These are phyloP conservation scores for Rhizopogon vesiculosus DNA, from an alignment of 768 basidiomycete genomes.

Conservation along the genomic window DNA sequence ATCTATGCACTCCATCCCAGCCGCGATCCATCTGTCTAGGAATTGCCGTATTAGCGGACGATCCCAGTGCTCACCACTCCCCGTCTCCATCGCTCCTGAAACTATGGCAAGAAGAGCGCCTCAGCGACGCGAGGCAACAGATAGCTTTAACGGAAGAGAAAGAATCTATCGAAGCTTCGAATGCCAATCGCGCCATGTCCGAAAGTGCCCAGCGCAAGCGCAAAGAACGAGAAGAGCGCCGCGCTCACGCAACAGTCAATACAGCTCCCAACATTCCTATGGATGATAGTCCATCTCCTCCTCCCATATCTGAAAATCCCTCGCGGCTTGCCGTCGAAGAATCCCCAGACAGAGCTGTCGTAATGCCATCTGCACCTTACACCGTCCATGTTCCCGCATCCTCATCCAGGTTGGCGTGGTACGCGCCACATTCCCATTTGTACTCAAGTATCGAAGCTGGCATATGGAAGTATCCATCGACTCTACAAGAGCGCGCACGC, in stretches of 20 bases:
- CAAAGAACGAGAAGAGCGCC: conserved; percentile 57
- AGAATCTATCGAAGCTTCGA: conserved; percentile 39
- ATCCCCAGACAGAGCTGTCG: conserved; percentile 1
- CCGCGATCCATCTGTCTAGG: conserved; percentile 37
- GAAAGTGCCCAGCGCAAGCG: conserved; percentile 70
- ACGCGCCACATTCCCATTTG: conserved; percentile 42
- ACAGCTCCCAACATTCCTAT: conserved; percentile 18
- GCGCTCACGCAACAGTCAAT: conserved; percentile 13
- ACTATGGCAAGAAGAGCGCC: conserved; percentile 48
- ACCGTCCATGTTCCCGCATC: conserved; percentile 64
- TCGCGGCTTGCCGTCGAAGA: not conserved
- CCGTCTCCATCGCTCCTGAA: conserved; percentile 45
- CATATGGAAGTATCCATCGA: conserved; percentile 74
- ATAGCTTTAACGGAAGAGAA: conserved; percentile 45
- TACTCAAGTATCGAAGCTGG: conserved; percentile 57
- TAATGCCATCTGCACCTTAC: conserved; percentile 26
- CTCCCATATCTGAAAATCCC: not conserved
- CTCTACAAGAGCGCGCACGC: conserved; percentile 60
- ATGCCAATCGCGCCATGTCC: conserved; percentile 39
- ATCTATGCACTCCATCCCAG: not conserved
- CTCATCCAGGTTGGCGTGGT: conserved; percentile 69
- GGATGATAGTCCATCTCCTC: conserved; percentile 7
- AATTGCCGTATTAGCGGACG: conserved; percentile 73
- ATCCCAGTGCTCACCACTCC: conserved; percentile 50
- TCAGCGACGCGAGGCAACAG: conserved; percentile 43